Base-by-base conservation (phyloP, 2,329 filamentous ascomycete species). In the Cordyceps javanica region DNA sequence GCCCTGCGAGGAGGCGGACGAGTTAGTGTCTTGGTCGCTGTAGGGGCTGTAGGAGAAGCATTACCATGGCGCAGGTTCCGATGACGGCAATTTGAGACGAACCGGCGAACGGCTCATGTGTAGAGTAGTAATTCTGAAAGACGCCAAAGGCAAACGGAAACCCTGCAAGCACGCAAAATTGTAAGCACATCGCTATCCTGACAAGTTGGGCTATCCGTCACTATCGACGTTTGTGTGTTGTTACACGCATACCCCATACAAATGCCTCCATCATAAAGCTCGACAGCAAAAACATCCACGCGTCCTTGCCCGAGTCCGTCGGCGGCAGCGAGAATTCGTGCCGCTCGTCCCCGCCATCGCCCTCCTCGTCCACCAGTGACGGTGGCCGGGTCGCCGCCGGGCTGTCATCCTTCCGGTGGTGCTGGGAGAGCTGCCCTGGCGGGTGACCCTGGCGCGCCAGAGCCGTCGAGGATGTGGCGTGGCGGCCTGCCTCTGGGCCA, bases 111-210 rank as follows among this genome's bases (percentile, higher is more conserved):
- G 82, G 80, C 5, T 76, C 76, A 59, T 85, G 77, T 1, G 74
- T 79, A 36, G 75, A 79, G 67, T 90, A 90, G 68, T 88, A 87
- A 53, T 86, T 78, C 63, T 89, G 85, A 65, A 90, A 89, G 25
- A 90, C 78, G 44, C 87, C 87, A 66, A 86, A 90, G 0, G 84
- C 78, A 57, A 85, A 85, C 0, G 85, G 82, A 58, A 89, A 88
- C 2, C 86, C 85, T 36, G 38, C n/a, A n/a, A n/a, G n/a, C n/a
- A n/a, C n/a, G 36, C 36, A 19, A 38, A 38, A 38, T 4, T 9
- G 10, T 38, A 8, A 38, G n/a, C 36, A 13, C 36, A 14, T 8
- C 34, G n/a, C n/a, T n/a, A n/a, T n/a, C n/a, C n/a, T n/a, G n/a
- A n/a, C n/a, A n/a, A n/a, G n/a, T n/a, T n/a, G n/a, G n/a, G n/a